These are phyloP conservation scores for Ophiocordyceps australis DNA, from an alignment of 2,329 filamentous ascomycete genomes.

Conservation along the genomic window DNA sequence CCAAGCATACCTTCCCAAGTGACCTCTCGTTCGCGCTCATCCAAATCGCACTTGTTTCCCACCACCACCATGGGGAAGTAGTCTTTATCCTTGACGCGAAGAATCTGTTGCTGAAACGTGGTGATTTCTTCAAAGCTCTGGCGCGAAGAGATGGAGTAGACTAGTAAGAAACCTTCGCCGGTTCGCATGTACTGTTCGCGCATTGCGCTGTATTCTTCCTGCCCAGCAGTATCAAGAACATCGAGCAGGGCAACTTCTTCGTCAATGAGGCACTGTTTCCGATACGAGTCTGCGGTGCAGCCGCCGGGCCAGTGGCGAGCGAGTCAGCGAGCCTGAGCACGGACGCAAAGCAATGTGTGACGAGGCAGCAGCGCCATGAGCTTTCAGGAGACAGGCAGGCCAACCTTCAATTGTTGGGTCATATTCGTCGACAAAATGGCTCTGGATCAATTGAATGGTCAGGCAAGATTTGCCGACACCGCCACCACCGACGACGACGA, in stretches of 20 bases:
- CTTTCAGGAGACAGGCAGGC: no score
- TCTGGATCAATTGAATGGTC: conserved; percentile 90
- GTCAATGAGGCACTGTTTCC: conserved; percentile 98
- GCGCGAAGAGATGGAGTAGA: conserved; percentile 95
- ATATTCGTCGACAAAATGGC: conserved; percentile 98
- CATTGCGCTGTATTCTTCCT: conserved; percentile 99
- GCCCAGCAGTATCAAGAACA: conserved; percentile 92
- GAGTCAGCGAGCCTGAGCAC: neutral
- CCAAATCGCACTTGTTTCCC: conserved; percentile 98
- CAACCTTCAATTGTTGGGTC: conserved; percentile 97
- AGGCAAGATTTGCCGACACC: conserved; percentile 98
- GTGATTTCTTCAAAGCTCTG: conserved; percentile 98
- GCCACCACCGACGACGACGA: conserved; percentile 94
- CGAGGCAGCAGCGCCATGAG: neutral
- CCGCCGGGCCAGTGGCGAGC: conserved; percentile 2
- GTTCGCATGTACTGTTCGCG: conserved; percentile 99
- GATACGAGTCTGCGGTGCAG: conserved; percentile 66
- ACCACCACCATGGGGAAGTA: conserved; percentile 99
- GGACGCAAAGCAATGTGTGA: neutral
- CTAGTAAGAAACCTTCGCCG: conserved; percentile 90
- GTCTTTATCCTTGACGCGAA: conserved; percentile 98
- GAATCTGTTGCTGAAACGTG: conserved; percentile 96
- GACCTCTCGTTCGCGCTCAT: conserved; percentile 67
- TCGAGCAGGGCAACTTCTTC: conserved; percentile 95
- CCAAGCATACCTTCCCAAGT: conserved; percentile 61